phyloP scores from a whole-genome alignment of 2,329 filamentous ascomycete species.

The Nemania sp. region DNA sequence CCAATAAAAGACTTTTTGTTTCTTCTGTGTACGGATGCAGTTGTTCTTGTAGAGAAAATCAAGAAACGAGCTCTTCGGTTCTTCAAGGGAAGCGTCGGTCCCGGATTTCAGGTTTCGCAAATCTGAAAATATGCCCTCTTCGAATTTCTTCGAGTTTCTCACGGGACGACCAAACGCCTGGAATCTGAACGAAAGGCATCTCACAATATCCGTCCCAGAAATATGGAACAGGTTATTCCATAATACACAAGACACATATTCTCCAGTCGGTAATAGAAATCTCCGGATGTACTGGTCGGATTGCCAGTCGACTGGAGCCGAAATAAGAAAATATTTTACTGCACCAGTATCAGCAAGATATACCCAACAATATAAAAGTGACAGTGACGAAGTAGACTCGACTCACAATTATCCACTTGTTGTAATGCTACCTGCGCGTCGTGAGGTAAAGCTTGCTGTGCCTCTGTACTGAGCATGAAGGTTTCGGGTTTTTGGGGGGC shows the following conservation, averaged over 20 bases:
- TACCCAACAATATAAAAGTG: background rate
- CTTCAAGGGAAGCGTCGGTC: slow-evolving; percentile 95
- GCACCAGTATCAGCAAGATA: slow-evolving; percentile 27
- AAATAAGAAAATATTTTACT: slow-evolving; percentile 99
- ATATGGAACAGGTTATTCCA: slow-evolving; percentile 99
- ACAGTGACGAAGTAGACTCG: background rate
- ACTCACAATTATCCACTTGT: slow-evolving; percentile 95
- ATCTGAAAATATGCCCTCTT: slow-evolving; percentile 99
- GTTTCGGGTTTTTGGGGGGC: slow-evolving; percentile 96
- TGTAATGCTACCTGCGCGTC: slow-evolving; percentile 97
- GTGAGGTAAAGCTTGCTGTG: slow-evolving; percentile 92
- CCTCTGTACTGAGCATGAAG: slow-evolving; percentile 96
- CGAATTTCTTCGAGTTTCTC: slow-evolving; percentile 99
- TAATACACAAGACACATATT: slow-evolving; percentile 97
- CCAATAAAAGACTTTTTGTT: slow-evolving; percentile 99
- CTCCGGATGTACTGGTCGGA: slow-evolving; percentile 94
- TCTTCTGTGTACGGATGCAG: slow-evolving; percentile 99
- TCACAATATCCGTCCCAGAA: slow-evolving; percentile 96
- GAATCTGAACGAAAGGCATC: slow-evolving; percentile 97
- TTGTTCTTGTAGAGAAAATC: slow-evolving; percentile 99
- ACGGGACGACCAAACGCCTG: slow-evolving; percentile 97
- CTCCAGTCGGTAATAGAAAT: slow-evolving; percentile 92
- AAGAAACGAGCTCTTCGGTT: slow-evolving; percentile 97
- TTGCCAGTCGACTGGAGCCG: slow-evolving; percentile 96
- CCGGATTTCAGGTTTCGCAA: slow-evolving; percentile 97